Conservation (phyloP, 768 basidiomycete genomes). For the Agaricus subrufescens region DNA sequence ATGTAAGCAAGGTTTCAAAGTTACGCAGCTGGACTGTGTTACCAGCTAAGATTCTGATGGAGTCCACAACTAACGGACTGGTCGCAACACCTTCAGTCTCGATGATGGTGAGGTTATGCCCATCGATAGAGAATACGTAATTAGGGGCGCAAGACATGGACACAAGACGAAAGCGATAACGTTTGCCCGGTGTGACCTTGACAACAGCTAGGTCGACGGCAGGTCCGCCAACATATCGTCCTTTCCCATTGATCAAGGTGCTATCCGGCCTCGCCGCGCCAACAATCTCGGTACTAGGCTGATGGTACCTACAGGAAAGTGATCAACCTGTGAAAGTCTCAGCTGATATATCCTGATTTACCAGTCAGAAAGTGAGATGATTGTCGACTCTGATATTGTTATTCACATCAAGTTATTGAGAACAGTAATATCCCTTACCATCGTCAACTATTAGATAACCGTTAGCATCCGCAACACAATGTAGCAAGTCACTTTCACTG, state of each 20-base stretch:
- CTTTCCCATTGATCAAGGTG: slow-evolving; percentile 34
- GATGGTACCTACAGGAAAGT: slow-evolving; percentile 17
- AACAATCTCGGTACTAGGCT: slow-evolving; percentile 14
- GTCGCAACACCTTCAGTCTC: slow-evolving; percentile 28
- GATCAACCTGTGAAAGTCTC: neutral
- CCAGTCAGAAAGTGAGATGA: slow-evolving; percentile 40
- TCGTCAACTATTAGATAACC: slow-evolving; percentile 21
- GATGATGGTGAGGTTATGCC: slow-evolving; percentile 35
- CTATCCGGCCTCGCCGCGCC: slow-evolving; percentile 20
- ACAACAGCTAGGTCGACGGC: slow-evolving; percentile 25
- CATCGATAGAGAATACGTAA: slow-evolving; percentile 40
- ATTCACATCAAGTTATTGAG: slow-evolving; percentile 18
- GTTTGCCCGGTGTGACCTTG: slow-evolving; percentile 26
- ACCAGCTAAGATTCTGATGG: slow-evolving; percentile 13
- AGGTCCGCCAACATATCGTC: slow-evolving; percentile 30
- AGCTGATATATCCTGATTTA: neutral
- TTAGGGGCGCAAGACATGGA: slow-evolving; percentile 24
- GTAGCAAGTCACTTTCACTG: neutral
- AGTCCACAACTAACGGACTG: slow-evolving; percentile 26
- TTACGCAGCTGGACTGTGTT: slow-evolving; percentile 11
- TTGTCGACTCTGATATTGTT: slow-evolving; percentile 26
- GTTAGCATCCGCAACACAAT: neutral
- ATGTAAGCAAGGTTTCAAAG: no score
- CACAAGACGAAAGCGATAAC: slow-evolving; percentile 26
- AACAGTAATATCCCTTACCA: slow-evolving; percentile 24